Base-by-base conservation (phyloP, 305 asterid genomes). In the Solanum hybrid region DNA sequence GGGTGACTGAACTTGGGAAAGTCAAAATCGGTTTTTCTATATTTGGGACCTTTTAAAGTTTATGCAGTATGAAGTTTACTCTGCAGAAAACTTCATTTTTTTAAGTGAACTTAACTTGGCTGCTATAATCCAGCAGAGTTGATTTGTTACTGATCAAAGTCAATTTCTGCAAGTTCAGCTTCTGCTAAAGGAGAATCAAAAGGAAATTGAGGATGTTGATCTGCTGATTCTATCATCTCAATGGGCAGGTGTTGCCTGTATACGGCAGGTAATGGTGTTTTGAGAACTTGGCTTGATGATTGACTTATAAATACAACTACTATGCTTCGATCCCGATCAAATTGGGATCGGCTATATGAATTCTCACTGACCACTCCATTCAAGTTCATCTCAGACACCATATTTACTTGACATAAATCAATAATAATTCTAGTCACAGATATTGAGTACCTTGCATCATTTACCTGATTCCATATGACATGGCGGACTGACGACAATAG, bases 141-240 rank as follows among this genome's bases (percentile, higher is more conserved):
- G 89, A 51, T 77, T 82, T 84, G 75, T 84, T 46, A 57, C 42
- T 84, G 73, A 84, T 31, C 74, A 18, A 28, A 84, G 87, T 29
- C 40, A 28, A 84, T 84, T 84, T 84, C 28, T 84, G 74, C 87
- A 46, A 84, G 39, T 87, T 89, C 95, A 97, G 98, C 96, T 97
- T 90, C 93, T 93, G 87, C 80, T 86, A 35, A 87, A 90, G 73
- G 96, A 95, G 91, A 89, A 88, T 91, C 98, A 95, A 74, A 90
- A 91, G 57, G 94, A 92, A 57, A 95, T 89, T 87, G 98, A 95
- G 92, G 93, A 95, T 83, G 89, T 96, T 87, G 96, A 97, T 94
- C 96, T 93, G 87, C 90, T 97, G 94, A 96, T 97, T 86, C 94
- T 95, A 87, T 94, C 98, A 86, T 96, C 98, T 89, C 94, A 89